These are phyloP conservation scores for Mycosphaerelloides madeirae DNA, from an alignment of 2,329 filamentous ascomycete species.

Conservation along the genomic window DNA sequence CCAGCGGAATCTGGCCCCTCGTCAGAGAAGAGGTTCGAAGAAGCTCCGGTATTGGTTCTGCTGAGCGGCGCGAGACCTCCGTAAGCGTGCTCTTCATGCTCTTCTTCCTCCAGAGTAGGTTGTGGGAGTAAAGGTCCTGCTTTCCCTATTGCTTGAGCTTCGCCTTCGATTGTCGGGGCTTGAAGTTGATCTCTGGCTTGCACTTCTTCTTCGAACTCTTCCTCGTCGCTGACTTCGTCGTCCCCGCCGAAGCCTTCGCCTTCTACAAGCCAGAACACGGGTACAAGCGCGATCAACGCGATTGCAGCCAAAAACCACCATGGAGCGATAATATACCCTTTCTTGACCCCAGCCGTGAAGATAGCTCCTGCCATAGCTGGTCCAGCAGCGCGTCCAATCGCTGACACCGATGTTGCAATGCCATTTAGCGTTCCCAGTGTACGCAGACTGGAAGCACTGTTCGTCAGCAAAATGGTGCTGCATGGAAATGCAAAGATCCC, in stretches of 20 bases:
- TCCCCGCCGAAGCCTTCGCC: constrained; percentile 60
- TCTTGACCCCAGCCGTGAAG: constrained; percentile 71
- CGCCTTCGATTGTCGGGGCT: constrained; percentile 18
- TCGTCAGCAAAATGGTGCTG: constrained; percentile 83
- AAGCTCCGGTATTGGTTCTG: constrained; percentile 29
- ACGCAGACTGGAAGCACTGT: constrained; percentile 68
- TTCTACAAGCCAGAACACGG: constrained; percentile 69
- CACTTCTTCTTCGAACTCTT: constrained; percentile 25
- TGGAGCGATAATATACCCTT: constrained; percentile 70
- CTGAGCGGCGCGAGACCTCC: constrained; percentile 33
- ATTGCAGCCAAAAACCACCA: constrained; percentile 74
- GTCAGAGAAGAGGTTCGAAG: constrained; percentile 20
- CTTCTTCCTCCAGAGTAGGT: constrained; percentile 29
- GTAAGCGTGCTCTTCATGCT: constrained; percentile 29
- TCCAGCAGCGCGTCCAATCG: constrained; percentile 72
- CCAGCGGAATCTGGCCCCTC: constrained; percentile 19
- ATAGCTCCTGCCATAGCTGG: constrained; percentile 68
- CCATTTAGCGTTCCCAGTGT: constrained; percentile 88
- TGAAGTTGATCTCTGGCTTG: constrained; percentile 18
- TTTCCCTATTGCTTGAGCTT: constrained; percentile 21
- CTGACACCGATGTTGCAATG: constrained; percentile 76
- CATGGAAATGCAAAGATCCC: constrained; percentile 86
- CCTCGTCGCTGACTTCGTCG: constrained; percentile 35
- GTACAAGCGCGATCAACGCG: constrained; percentile 61
- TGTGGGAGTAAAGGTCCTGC: constrained; percentile 9